Evolutionary conservation across 2,329 filamentous ascomycete species (phyloP), one percentile per base, ranked within the genome.

Genomic region (Microsporum ferrugineum): DNA sequence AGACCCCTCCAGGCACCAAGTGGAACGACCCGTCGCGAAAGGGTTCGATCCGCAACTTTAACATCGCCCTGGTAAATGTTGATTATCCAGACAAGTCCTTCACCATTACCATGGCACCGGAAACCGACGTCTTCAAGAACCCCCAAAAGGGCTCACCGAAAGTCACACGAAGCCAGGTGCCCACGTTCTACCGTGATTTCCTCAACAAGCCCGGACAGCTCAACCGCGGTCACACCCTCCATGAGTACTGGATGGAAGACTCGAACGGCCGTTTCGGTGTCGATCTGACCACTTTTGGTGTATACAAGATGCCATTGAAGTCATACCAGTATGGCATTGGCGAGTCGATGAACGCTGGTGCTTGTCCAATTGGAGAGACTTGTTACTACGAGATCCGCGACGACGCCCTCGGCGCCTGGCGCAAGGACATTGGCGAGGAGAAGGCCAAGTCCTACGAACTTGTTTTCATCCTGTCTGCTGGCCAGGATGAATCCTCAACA

Each of bases 171-270:
- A 59, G 61, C n/a, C 56, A 49, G 5, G 64, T 65, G 14, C 59
- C 61, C 2, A 6, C 55, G 4, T 65, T 64, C 58, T 65, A 65
- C 58, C 62, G 43, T 31, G 64, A 65, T 41, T 64, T 65, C 49
- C 58, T 65, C 10, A 65, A 65, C 60, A 64, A 63, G 59, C 64
- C 64, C 5, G 39, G 33, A n/a, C 55, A 65, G 49, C 45, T 64
- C 36, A 65, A 65, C 29, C 45, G 41, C 31, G 62, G 63, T 29
- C 64, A 64, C 33, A 65, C 64, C 4, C 63, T 65, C 29, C 64
- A 65, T 59, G 64, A 65, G 39, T 65, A 65, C 57, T 65, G 63
- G 64, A 65, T 65, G 64, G 58, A 58, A 6, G 64, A 65, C 29
- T 65, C 64, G 23, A 62, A 61, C 41, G 64, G 64, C 31, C 62